Evolutionary conservation across 1,139 yeast genomes (phyloP), one percentile per base, ranked within the genome.

Genomic region (Geotrichum aggregatum): DNA sequence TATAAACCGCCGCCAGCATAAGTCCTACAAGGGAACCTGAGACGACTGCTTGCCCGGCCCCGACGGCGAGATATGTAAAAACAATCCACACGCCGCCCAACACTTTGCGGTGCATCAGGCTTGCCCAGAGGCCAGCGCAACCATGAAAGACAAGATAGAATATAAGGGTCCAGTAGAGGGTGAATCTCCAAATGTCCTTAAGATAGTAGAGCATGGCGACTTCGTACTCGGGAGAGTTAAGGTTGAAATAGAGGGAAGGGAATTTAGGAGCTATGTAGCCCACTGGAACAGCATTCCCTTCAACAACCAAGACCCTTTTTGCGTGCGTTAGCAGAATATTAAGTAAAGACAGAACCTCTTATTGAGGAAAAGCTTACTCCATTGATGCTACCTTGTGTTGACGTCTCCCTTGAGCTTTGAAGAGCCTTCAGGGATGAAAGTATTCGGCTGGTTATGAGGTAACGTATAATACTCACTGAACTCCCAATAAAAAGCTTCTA

Each of bases 201-300:
- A 83, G 71, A 61, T 81, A 79, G 69, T 87, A 91, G 11, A 92
- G 76, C 58, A 76, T 81, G 45, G 89, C 76, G 22, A 75, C 66
- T 30, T 76, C 69, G 68, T 76, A 84, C 38, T 59, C 59, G 66
- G 58, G 52, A 26, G 59, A 66, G 7, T 74, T 68, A 5, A 76
- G 63, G 0, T 96, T 95, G 85, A 92, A 84, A 63, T 75, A 78
- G 28, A 92, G 69, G 3, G 95, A 81, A 2, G 98, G 98, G 64
- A 91, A 92, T 21, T 64, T 54, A 0, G 98, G 98, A 0, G 83
- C 75, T 4, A 73, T 70, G 69, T 92, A 92, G 28, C 96, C 96
- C 4, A 88, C 79, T 1, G 97, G 96, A 0, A 82, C 75, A 58
- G 77, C 21, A 35, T 35, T 33, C 22, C 38, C 49, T 10, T 50